Evolutionary conservation across 768 basidiomycete species (phyloP), one percentile per base, ranked within the genome.

Genomic region (Tylopilus rubrobrunneus): DNA sequence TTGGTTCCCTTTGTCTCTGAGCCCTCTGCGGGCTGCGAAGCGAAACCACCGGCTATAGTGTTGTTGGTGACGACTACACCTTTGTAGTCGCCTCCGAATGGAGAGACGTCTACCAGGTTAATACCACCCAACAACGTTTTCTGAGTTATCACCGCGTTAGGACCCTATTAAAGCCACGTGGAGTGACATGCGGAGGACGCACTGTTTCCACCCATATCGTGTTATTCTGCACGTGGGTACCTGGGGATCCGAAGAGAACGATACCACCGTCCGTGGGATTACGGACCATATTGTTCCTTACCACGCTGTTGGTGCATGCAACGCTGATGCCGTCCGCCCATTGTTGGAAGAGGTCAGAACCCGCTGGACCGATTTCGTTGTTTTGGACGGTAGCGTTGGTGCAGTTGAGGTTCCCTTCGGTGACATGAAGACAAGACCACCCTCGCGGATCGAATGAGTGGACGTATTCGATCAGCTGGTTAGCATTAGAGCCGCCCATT

Each of bases 271-370:
- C 89, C 1, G 89, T 91, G 9, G 89, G 78, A 51, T 81, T 82
- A 58, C 82, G 76, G 44, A 92, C 71, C 74, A 82, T 76, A 67
- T 91, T 92, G 57, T 86, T 83, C 57, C 76, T 78, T 31, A 91
- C 74, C 36, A 81, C 55, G 55, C 79, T 76, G 64, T 84, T 82
- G 56, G 68, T 71, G 65, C 89, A 92, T 57, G 81, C 82, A 49
- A 90, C 67, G 59, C 86, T 89, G 61, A 92, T 85, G 6, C 89
- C 89, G 63, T 91, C 89, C 1, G 89, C 87, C 89, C 89, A 92
- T 66, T 89, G 71, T 56, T 83, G 80, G 62, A 79, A 87, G 5
- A 60, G 56, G 53, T 86, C 83, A 5, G 75, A 74, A 9, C 89
- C 89, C 55, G 86, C 85, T 3, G 89, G 89, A 4, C 87, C 92